phyloP scores from a whole-genome alignment of 495 filamentous ascomycete species.

The Lindgomyces ingoldianus region DNA sequence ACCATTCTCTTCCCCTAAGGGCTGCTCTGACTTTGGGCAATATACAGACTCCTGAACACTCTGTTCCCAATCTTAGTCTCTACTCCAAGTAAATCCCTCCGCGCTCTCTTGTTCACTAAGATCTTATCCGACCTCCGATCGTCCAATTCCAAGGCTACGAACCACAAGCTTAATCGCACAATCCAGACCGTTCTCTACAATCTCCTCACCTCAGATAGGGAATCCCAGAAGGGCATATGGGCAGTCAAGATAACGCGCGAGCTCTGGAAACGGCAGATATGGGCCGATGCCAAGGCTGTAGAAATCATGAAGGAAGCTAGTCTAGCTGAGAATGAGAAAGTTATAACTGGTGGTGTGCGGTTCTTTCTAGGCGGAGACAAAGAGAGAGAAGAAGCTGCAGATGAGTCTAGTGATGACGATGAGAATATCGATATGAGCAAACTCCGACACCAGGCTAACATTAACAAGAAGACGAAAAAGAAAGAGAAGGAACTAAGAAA shows the following conservation, averaged over 20 bases:
- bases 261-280: slow-evolving; percentile 84
- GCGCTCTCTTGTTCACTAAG: slow-evolving; percentile 82
- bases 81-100: slow-evolving; percentile 83
- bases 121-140: slow-evolving; percentile 86
- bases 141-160: slow-evolving; percentile 78
- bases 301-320: slow-evolving; percentile 92
- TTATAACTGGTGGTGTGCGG: slow-evolving; percentile 78
- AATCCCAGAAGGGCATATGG: slow-evolving; percentile 86
- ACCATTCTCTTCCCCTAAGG: neutral
- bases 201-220: slow-evolving; percentile 78
- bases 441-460: slow-evolving; percentile 77
- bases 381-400: slow-evolving; percentile 87
- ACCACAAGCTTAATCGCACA: slow-evolving; percentile 88
- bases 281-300: slow-evolving; percentile 84
- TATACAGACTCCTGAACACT: slow-evolving; percentile 67
- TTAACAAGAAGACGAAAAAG: slow-evolving; percentile 96
- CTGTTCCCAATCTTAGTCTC: slow-evolving; percentile 87
- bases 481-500: slow-evolving; percentile 74
- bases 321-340: slow-evolving; percentile 83
- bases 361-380: slow-evolving; percentile 97
- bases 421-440: slow-evolving; percentile 76
- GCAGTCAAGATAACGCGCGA: slow-evolving; percentile 87
- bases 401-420: slow-evolving; percentile 79
- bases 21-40: neutral
- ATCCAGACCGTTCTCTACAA: slow-evolving; percentile 93